phyloP scores from a whole-genome alignment of 768 basidiomycete species.

The Mycena vitilis region DNA sequence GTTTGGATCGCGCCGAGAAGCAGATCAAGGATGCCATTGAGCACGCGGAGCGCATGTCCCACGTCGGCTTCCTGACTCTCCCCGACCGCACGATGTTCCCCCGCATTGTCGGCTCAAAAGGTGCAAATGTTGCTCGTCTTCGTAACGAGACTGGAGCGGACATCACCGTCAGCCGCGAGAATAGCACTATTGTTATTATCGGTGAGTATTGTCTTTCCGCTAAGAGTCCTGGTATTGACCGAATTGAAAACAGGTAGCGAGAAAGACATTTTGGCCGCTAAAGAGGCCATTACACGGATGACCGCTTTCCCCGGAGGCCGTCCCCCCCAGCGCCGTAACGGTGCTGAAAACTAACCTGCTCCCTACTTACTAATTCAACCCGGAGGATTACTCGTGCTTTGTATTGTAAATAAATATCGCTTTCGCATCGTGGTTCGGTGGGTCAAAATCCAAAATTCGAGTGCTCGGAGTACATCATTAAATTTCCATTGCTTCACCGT shows the following conservation, averaged over 20 bases:
- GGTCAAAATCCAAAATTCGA: too few species aligned
- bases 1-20: conserved; percentile 80
- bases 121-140: conserved; percentile 88
- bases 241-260: conserved; percentile 65
- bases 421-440: conserved; percentile 6
- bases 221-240: conserved; percentile 16
- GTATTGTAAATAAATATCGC: conserved; percentile 30
- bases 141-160: conserved; percentile 92
- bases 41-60: conserved; percentile 77
- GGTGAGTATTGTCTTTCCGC: conserved; percentile 61
- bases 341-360: conserved; percentile 39
- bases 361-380: conserved; percentile 4
- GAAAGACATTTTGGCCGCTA: conserved; percentile 75
- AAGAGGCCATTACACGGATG: conserved; percentile 79
- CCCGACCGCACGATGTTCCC: conserved; percentile 89
- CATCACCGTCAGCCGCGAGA: conserved; percentile 90
- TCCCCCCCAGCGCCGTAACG: conserved; percentile 50
- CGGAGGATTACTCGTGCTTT: conserved; percentile 31
- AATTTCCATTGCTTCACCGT: conserved; percentile 60
- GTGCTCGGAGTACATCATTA: conserved; percentile 32
- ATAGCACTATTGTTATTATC: conserved; percentile 86
- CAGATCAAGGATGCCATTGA: conserved; percentile 76
- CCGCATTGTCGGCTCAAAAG: conserved; percentile 92
- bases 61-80: conserved; percentile 88
- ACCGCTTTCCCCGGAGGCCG: conserved; percentile 52